Evolutionary conservation across 176 grass and related monocot genomes (phyloP), one percentile per base, ranked within the genome.

Genomic region (Eleusine indica): DNA sequence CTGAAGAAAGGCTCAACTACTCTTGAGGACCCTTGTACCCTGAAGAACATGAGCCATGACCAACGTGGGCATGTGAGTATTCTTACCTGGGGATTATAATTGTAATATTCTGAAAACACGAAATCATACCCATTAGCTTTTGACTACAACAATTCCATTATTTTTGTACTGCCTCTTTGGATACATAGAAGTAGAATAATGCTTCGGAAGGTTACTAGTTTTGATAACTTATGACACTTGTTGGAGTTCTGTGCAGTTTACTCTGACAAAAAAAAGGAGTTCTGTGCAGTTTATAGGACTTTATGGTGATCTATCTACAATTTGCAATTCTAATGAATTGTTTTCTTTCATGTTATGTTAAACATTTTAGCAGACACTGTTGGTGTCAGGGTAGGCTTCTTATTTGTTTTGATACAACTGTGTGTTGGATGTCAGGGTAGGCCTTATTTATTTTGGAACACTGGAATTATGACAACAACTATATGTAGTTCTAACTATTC

Each of bases 11-110:
- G 9, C 41, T 80, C 47, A n/a, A 80, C 10, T 76, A 29, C 19
- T 21, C 39, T 21, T 70, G 60, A 84, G 70, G 83, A 52, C 13
- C 80, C 22, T 62, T 74, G 78, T 49, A 66, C 52, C 73, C 70
- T 86, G 60, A 63, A 63, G 60, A 28, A 63, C 10, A 10, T 64
- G 75, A 90, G 84, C 39, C 65, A 73, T 25, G 81, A 82, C 14
- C 49, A 35, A 7, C 41, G 38, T 53, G 48, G 68, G 14, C 19
- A 2, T 76, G 78, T 87, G 41, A 81, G 85, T 76, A 9, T 22
- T 68, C 38, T 37, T 47, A 46, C 48, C 37, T 61, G 28, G 13
- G 44, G 12, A 63, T 58, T 60, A 15, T 69, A 30, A 35, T 35
- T 35, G 2, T 68, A 58, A 8, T 57, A 32, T 9, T 16, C 56